Base-by-base conservation (phyloP, 257 asterid species). In the Lantana camara region DNA sequence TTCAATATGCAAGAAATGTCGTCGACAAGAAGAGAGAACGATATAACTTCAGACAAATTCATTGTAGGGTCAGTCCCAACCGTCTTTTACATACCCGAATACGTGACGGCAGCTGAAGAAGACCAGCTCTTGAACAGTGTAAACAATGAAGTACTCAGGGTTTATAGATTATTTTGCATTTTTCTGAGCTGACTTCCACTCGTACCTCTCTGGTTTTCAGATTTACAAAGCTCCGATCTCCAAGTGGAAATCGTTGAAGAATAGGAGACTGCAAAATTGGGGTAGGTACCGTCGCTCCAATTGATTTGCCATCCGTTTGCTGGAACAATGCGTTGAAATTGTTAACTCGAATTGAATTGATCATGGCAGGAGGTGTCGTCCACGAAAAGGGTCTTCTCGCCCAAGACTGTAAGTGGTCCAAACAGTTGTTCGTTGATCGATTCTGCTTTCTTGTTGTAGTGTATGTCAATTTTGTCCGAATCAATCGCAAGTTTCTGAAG, bases 191-290 rank as follows among this genome's bases (percentile, higher is more conserved):
- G 40, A 16, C 21, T n/a, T 49, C 59, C 11, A 41, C 3, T 44
- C 9, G 50, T 60, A 17, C 13, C 20, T 20, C 16, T 45, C 7
- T 17, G 23, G 11, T 54, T 34, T 50, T 41, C 79, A 91, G 98
- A 86, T 90, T 68, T 69, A 86, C 66, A 66, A 74, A 68, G 92
- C 97, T 37, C 95, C 99, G 4, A 65, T 81, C 42, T 81, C 96
- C 62, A 93, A 88, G 79, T 94, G 97, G 97, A 94, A 85, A 81
- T 78, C 82, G 20, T 76, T 94, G 80, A 90, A 81, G 88, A 83
- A 88, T 57, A 81, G 99, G 77, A 85, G 95, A 63, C 82, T 94
- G 4, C 99, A 94, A 49, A 90, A 86, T 69, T 94, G 99, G 99
- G 99, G 98, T 91, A 70, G 37, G 66, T 27, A 1, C 8, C 40